Base-by-base conservation (phyloP, 345 rosid genomes). In the Eucalyptus curtisii region DNA sequence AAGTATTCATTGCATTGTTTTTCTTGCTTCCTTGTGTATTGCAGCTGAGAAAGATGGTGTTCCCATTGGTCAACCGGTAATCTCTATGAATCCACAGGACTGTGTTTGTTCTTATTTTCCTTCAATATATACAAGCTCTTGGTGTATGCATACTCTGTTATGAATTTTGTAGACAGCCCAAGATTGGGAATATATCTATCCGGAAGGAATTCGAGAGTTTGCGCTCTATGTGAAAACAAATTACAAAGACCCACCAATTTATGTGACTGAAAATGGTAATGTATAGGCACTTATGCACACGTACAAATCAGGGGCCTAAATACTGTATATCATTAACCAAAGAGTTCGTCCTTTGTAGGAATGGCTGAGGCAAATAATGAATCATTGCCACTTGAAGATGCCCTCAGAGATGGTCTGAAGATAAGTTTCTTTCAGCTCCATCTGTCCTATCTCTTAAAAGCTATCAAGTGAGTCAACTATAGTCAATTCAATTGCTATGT, bases 201-300 rank as follows among this genome's bases (percentile, higher is more conserved):
- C 96, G 12, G 88, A 88, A 85, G 96, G 95, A 44, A 86, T 95
- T 14, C 49, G 91, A 86, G 81, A 92, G n/a, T 87, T 95, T 81
- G 85, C 94, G 16, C 88, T 49, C 30, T 92, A 94, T 53, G 92
- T 91, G 22, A 93, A 94, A 48, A 89, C 90, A 27, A 88, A 87
- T 64, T 95, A 94, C 49, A 90, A 90, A 5, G 91, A 89, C 17
- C 94, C 95, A 1, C 87, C 89, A 33, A 94, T 95, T 61, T 93
- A 94, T 52, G 90, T 95, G 17, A 92, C 95, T 13, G 96, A 94
- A 86, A 95, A 93, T 80, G 96, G 96, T 95, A 90, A 90, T 4
- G 45, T 71, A 22, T 19, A 42, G 17, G 44, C 42, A 22, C 30
- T 1, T 19, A 27, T 76, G 24, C 45, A 3, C 81, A 6, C 4